phyloP scores from a whole-genome alignment of 768 basidiomycete species.

The Collybia nuda region DNA sequence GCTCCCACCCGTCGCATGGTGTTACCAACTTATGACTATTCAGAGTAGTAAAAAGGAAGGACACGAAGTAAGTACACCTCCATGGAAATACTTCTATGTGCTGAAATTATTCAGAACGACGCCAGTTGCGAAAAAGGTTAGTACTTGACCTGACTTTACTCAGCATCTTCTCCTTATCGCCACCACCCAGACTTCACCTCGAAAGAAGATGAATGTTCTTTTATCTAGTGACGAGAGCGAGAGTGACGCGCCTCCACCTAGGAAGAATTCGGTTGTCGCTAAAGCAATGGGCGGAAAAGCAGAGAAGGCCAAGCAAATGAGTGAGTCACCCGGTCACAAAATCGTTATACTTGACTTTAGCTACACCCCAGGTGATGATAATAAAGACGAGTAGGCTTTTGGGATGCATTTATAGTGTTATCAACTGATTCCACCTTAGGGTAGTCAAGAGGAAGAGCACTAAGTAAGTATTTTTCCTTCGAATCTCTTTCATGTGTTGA shows the following conservation, averaged over 20 bases:
- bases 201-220: conserved; percentile 28
- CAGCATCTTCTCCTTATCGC: too few species aligned
- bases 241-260: conserved; percentile 29
- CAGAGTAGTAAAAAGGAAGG: conserved; percentile 3
- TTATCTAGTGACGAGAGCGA: conserved; percentile 40
- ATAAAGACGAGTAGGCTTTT: conserved; percentile 7
- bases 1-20: neutral
- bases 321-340: too few species aligned
- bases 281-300: neutral
- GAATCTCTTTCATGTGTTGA: neutral
- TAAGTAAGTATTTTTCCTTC: neutral
- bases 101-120: neutral
- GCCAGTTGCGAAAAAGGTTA: neutral
- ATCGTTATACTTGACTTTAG: too few species aligned
- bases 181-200: neutral
- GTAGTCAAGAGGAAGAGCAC: conserved; percentile 4
- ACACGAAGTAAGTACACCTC: neutral
- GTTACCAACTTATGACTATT: neutral
- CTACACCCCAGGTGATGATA: conserved; percentile 16
- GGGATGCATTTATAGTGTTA: neutral
- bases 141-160: neutral
- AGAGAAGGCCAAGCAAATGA: conserved; percentile 9
- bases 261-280: conserved; percentile 36
- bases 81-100: neutral
- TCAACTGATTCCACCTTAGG: neutral